A percentile compares a stretch with the other conserved stretches of the same genome.
These are phyloP conservation scores for Cynanchum wilfordii DNA, from an alignment of 257 asterid species.

Conservation along the genomic window DNA sequence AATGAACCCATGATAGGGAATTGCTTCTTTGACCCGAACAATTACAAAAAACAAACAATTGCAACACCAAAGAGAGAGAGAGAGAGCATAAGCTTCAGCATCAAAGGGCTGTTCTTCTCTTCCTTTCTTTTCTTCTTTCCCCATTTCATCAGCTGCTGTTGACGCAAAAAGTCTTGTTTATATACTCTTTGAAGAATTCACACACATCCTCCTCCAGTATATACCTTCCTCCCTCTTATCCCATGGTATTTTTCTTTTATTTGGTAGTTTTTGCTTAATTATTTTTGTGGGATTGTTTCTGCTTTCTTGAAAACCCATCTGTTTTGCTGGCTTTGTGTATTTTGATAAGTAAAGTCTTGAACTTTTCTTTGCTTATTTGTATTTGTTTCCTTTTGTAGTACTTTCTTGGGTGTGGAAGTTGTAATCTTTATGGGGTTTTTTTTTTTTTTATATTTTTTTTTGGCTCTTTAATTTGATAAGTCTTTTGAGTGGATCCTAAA, in stretches of 20 bases:
- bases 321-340: neutral
- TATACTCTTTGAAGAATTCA: neutral
- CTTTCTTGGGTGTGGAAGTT: neutral
- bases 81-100: neutral
- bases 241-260: neutral
- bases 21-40: constrained; percentile 19
- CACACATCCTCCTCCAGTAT: neutral
- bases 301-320: constrained; percentile 6
- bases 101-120: neutral
- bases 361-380: neutral
- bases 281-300: neutral
- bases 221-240: neutral
- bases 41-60: neutral
- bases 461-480: constrained; percentile 10
- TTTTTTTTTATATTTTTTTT: neutral
- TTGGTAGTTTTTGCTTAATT: neutral
- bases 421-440: constrained; percentile 4
- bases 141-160: constrained; percentile 3
- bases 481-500: constrained; percentile 14
- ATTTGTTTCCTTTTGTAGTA: neutral
- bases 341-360: constrained; percentile 14
- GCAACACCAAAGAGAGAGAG: neutral
- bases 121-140: neutral
- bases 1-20: neutral
- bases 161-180: constrained; percentile 8